Base-by-base conservation (phyloP, 257 asterid species). In the Agastache rugosa region DNA sequence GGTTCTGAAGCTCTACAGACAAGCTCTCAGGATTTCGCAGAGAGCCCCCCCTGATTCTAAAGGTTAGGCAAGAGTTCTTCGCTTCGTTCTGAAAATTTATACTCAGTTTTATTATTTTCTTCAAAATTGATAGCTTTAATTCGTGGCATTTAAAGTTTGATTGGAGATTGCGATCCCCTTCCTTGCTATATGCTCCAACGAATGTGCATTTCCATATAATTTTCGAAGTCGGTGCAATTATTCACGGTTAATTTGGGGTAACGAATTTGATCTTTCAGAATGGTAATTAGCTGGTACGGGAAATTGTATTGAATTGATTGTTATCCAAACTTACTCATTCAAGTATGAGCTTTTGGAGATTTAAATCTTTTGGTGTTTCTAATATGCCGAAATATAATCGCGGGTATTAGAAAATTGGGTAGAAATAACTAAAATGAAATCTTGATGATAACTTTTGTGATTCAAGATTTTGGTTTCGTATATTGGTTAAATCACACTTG, bases 1-100 rank as follows among this genome's bases (percentile, higher is more conserved):
- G 81, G 97, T 94, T 69, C 77, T 92, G 51, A 90, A 84, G 87
- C 91, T 92, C 55, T 94, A 92, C 86, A 80, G 97, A 67, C 93
- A 88, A 25, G 92, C 97, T 80, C 89, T 92, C 51, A 81, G 97
- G 77, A 82, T 82, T 83, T 86, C 94, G 22, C 79, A 84, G 15
- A 87, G 97, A 83, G 97, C 96, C 4, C 97, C 99, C 1, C 59
- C 19, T 17, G 75, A 85, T 72, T 72, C 96, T 17, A 90, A 83
- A 86, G 89, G 98, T 93, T 17, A 77, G 74, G 4, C 41, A 11
- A 5, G 6, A 11, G 20, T 3, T 15, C 9, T 53, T 31, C 45
- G 10, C 44, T 45, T 47, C 64, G 48, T 10, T 25, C 23, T 63
- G 10, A 7, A 29, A 5, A 44, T 20, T 56, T 63, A 11, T 65